Base-by-base conservation (phyloP, 352 stramenopile genomes). In the Phytophthora brassicae region DNA sequence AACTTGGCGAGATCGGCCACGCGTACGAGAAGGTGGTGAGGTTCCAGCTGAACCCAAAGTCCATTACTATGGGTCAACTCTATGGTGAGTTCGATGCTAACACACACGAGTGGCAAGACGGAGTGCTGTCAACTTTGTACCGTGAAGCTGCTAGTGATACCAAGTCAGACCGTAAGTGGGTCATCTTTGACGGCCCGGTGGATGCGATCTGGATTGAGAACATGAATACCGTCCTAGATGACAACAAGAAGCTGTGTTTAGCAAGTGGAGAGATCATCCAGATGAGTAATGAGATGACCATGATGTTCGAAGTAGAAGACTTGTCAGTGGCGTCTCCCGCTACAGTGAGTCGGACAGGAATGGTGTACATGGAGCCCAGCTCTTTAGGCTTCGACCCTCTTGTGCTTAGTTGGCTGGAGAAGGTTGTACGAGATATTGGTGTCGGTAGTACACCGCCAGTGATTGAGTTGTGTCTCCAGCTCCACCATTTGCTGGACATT, bases 151-250 rank as follows among this genome's bases (percentile, higher is more conserved):
- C 90, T 20, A 96, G 89, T n/a, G 83, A 96, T 42, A 86, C 87
- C 13, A 95, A 79, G 13, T 53, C 83, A 0, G 89, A 96, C 62
- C 81, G 92, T 17, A 97, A 98, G 72, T 98, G 94, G 94, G 82
- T 98, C 12, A 87, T 98, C 24, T 98, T 98, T 43, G 95, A 98
- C 48, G 95, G 95, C 0, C 95, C 95, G 3, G 95, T 98, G 2
- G 95, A 98, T 60, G 92, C 95, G 6, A 96, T 98, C 48, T 98
- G 95, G 95, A 98, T 98, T 69, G 95, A 98, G 70, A 98, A 98
- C 72, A 98, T 98, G 94, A 98, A 98, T 62, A 98, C 95, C 0
- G 95, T 98, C 11, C 77, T 98, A 41, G 94, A 98, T 57, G 94
- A 98, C 73, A 98, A 98, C 77, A 98, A 97, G 68, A 97, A 98